Base-by-base conservation (phyloP, 768 basidiomycete genomes). In the Calocera viscosa region DNA sequence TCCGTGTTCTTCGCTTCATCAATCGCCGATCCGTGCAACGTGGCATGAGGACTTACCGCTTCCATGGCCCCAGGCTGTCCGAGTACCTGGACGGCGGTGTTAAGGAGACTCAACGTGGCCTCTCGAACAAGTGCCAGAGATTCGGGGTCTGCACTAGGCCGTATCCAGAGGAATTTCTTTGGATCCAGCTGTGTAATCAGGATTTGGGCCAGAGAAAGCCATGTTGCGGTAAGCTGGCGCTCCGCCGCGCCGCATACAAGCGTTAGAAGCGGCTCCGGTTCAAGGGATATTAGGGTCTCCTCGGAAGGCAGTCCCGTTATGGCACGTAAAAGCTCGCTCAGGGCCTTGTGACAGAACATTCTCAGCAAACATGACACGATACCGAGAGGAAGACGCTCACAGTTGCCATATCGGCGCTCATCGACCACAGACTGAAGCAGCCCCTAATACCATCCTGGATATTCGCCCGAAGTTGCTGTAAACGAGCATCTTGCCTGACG, bases 301-400 rank as follows among this genome's bases (percentile, higher is more conserved):
- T 93, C 90, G 1, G 82, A 79, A 0, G 90, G 88, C 33, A 94
- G 81, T 1, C 87, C 85, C 0, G 94, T 92, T 67, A 94, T 89
- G 0, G 90, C 87, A 69, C 89, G 91, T 78, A 94, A 82, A 38
- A 95, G 78, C 70, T 91, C 87, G 78, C 88, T 91, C 68, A 91
- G 76, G 3, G 86, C 85, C 91, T 93, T 24, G 14, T 53, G 12
- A 65, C 28, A 17, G 35, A 67, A 67, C 35, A 11, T 24, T 43
- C 16, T 40, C 34, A 32, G 12, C 28, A 12, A n/a, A 38, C 30
- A 22, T 30, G 64, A 41, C 24, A 3, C 28, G 8, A 43, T 34
- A 16, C 49, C 12, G 39, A 35, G 17, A 12, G 2, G 64, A 40
- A 63, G 38, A 82, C 10, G 19, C 89, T 68, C 73, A 94, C 94